A percentile compares a stretch with the other conserved stretches of the same genome.
phyloP scores from a whole-genome alignment of 2,329 filamentous ascomycete genomes.

The Thelonectria blattea region DNA sequence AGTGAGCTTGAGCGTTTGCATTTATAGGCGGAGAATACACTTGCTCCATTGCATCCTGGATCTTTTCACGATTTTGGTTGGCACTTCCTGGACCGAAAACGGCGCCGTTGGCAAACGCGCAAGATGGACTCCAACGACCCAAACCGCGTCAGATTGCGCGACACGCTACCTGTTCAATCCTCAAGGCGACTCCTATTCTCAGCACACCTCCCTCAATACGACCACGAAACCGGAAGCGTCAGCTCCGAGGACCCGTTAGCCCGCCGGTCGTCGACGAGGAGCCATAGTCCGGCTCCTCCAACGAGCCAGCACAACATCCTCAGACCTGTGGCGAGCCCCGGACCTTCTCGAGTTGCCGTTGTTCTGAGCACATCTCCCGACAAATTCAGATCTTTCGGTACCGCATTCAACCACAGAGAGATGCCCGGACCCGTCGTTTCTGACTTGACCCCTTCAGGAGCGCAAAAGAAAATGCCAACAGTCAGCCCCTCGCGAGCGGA shows the following conservation, averaged over 20 bases:
- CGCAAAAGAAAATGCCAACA: constrained; percentile 16
- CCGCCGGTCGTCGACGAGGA: constrained; percentile 13
- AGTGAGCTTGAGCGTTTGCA: too few species aligned
- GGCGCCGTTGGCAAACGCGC: not conserved
- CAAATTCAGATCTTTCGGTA: not conserved
- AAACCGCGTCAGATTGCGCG: not conserved
- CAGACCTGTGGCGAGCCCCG: not conserved
- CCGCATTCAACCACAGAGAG: not conserved
- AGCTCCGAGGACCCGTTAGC: constrained; percentile 34
- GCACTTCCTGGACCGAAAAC: not conserved
- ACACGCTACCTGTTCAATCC: not conserved
- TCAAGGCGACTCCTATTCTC: not conserved
- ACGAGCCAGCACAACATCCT: not conserved
- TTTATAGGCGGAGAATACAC: too few species aligned
- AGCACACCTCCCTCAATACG: constrained; percentile 3
- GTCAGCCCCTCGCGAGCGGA: constrained; percentile 2
- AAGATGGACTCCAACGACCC: not conserved
- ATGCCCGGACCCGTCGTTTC: constrained; percentile 21
- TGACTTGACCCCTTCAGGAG: constrained; percentile 28
- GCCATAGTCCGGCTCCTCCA: not conserved
- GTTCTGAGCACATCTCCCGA: constrained; percentile 19
- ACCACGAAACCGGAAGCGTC: constrained; percentile 17
- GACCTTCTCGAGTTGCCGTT: constrained; percentile 27
- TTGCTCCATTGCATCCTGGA: too few species aligned
- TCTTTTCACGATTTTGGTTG: too few species aligned